Base-by-base conservation (phyloP, 1,139 yeast species). In the Geotrichum aggregatum region DNA sequence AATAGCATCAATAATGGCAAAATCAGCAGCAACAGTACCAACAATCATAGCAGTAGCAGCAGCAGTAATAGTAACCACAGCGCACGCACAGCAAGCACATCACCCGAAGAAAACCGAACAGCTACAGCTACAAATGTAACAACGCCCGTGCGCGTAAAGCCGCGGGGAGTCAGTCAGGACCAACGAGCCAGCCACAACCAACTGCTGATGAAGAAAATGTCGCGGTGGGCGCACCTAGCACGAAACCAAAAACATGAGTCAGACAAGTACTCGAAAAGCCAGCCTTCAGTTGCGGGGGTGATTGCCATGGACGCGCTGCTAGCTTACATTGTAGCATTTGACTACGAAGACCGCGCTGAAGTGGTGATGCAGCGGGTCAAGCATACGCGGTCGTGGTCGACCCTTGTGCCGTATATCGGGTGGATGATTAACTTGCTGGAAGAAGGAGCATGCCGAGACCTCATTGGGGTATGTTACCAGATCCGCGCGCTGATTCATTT, bases 301-400 rank as follows among this genome's bases (percentile, higher is more conserved):
- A 55, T 62, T 11, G 62, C 65, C n/a, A 55, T 71, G 54, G 74
- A 71, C 55, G 61, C 73, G 7, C 54, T 70, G 21, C 56, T 71
- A 22, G 69, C 71, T 38, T 72, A 71, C 54, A 60, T 71, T 30
- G 65, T 71, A 2, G 75, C 69, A 3, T 72, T 72, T 55, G 72
- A 71, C 53, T 71, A 66, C 54, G 75, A 71, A 45, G 76, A 72
- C 49, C 60, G 69, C 18, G 69, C 65, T 28, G 68, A 62, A 30
- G 56, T 56, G 39, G 58, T 61, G 52, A 53, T 58, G 50, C 57
- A 57, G 43, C 57, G 54, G 21, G 59, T 54, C 4, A 63, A 65
- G 2, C 64, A 63, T 14, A 62, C 66, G 31, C 63, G 63, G 26
- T 64, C 71, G 10, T 72, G 76, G 76, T 44, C 56, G 7, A 65